Conservation (phyloP, 192 early-diverging fungal species). For the Chytriomyces confervae region DNA sequence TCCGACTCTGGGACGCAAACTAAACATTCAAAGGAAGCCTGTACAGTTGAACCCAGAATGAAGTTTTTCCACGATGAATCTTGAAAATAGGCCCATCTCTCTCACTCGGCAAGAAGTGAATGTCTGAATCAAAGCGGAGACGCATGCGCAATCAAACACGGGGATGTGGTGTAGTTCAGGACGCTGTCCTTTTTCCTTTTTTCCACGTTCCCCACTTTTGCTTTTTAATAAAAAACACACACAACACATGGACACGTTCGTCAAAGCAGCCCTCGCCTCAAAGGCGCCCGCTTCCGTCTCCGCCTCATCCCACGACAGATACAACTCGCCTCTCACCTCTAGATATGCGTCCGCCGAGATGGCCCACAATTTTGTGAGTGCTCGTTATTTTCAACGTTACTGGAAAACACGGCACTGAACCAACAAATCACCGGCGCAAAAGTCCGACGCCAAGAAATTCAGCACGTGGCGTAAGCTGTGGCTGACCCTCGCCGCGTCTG, state of each 20-base stretch:
- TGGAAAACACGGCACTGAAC: background rate
- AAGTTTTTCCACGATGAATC: no score
- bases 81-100: no score
- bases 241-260: constrained; percentile 23
- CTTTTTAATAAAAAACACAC: background rate
- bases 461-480: constrained; percentile 95
- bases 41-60: no score
- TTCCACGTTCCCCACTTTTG: background rate
- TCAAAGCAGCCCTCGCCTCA: constrained; percentile 21
- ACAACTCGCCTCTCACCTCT: constrained; percentile 94
- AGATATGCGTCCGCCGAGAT: constrained; percentile 97
- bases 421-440: constrained; percentile 40
- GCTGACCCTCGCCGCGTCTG: constrained; percentile 90
- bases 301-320: constrained; percentile 70
- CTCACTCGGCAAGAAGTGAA: no score
- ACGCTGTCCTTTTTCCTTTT: background rate
- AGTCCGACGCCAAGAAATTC: constrained; percentile 87
- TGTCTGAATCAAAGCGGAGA: no score
- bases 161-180: no score
- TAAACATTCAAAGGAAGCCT: no score
- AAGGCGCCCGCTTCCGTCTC: constrained; percentile 46
- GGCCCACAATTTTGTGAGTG: constrained; percentile 81
- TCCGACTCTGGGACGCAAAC: no score
- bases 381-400: background rate
- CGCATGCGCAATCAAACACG: no score